Conservation (phyloP, 108 stramenopile genomes). For the Skeletonema menzelii region DNA sequence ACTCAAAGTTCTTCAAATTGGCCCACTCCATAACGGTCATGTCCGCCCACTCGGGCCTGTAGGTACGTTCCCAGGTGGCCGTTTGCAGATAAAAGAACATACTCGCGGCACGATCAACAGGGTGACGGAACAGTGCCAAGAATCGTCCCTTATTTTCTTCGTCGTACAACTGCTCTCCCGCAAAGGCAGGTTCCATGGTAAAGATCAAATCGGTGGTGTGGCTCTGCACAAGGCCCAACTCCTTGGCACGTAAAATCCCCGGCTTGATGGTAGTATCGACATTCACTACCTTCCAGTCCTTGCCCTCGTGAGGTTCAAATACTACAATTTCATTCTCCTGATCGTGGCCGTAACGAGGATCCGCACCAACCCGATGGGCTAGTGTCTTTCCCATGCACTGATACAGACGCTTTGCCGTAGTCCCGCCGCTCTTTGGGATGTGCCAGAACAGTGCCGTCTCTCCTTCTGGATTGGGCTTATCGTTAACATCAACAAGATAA, state of each 20-base stretch:
- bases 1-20: conserved; percentile 15
- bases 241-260: conserved; percentile 40
- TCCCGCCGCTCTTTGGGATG: conserved; percentile 45
- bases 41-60: conserved; percentile 31
- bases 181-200: conserved; percentile 40
- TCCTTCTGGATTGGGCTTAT: conserved; percentile 18
- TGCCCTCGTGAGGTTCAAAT: conserved; percentile 22
- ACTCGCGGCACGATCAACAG: conserved; percentile 41
- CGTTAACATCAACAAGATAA: conserved; percentile 32
- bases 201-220: conserved; percentile 50
- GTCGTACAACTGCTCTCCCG: conserved; percentile 41
- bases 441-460: conserved; percentile 50
- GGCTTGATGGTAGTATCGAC: conserved; percentile 43
- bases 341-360: conserved; percentile 33
- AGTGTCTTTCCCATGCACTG: conserved; percentile 44
- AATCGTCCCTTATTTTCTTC: conserved; percentile 35
- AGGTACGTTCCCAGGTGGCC: conserved; percentile 47
- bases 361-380: conserved; percentile 39
- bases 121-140: conserved; percentile 44
- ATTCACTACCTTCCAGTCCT: conserved; percentile 48
- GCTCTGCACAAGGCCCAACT: conserved; percentile 30
- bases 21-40: conserved; percentile 52
- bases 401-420: conserved; percentile 45
- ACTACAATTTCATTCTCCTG: conserved; percentile 28
- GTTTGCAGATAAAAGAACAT: conserved; percentile 49